Evolutionary conservation across 441 rosid genomes (phyloP), one percentile per base, ranked within the genome.

Genomic region (Eutrema salsugineum): DNA sequence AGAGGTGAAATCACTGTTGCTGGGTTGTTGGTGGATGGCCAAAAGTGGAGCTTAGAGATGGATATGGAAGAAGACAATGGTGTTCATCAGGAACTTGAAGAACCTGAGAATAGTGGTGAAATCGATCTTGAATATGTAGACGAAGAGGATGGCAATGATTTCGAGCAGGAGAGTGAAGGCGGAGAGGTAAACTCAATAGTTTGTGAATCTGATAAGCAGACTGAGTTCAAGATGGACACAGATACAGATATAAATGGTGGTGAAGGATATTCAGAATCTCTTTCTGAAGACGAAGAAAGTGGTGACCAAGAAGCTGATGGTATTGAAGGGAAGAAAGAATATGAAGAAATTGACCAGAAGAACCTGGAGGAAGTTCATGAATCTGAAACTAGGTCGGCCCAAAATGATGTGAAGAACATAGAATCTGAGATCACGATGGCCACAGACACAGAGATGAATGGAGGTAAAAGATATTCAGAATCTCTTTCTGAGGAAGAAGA

Each of bases 91-190:
- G 56, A 65, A 19, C 24, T 62, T 27, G 79, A 70, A 60, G 70
- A 54, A 63, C 53, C 28, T 0, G 61, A 61, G 57, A 75, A 7
- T 11, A 3, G 22, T 22, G 54, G 59, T 58, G 75, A 69, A 67
- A 72, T 20, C 30, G 15, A 6, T 16, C 35, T 71, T 63, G 82
- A 74, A 77, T 19, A 73, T 71, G 81, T 44, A 19, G 20, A 14
- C 12, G 56, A 72, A 59, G 82, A 72, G 39, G 24, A 65, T 58
- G 82, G 65, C 57, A 76, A 67, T 20, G 79, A 47, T 42, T 55
- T 54, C 20, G 63, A 50, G 27, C 50, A 35, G 16, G 63, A 64
- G 72, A 55, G 55, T 39, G 67, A 20, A 56, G 68, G 49, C 30
- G 63, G 50, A 44, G 63, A 68, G 42, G 58, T 8, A 24, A 43